Evolutionary conservation across 1,284 basidiomycete species (phyloP), one percentile per base, ranked within the genome.

Genomic region (Tylopilus sp.): DNA sequence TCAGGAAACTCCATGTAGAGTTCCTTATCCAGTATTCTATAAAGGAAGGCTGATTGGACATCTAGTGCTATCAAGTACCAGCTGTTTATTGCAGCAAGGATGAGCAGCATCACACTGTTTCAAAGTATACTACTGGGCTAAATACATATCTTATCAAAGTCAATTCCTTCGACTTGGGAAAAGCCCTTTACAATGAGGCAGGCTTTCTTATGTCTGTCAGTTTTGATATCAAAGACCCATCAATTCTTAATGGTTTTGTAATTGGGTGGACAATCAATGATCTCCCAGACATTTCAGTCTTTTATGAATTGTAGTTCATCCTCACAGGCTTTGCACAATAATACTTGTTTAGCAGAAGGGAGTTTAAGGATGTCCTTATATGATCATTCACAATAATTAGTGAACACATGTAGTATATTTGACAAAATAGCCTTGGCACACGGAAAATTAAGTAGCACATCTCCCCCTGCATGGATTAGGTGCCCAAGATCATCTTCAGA

Each of bases 121-220:
- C 71, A 52, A 77, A 74, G 1, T 76, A 67, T 4, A 79, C 76
- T 1, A 84, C 81, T 0, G 82, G 82, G 3, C 81, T 79, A 67
- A 80, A 86, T 1, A n/a, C n/a, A n/a, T n/a, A 82, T 82, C n/a
- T 86, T 75, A 62, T 80, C 60, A 58, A 70, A 81, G 65, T 82
- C 75, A 24, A 82, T 60, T 2, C 79, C 81, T 57, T 77, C 67
- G 3, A 76, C 55, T 61, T 83, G 80, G 41, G 72, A 73, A 69
- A 83, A 86, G 6, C 82, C 84, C 65, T 82, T 79, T 9, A 81
- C 83, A 6, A 85, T 80, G 1, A 86, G 72, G 24, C 78, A 15
- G 3, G 80, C 82, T 64, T 79, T 81, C 66, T 80, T 77, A 7
- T 73, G 60, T 53, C 72, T 66, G 65, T 84, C 72, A 12, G 72